phyloP scores from a whole-genome alignment of 2,329 filamentous ascomycete genomes.

The Aspergillus flavus region DNA sequence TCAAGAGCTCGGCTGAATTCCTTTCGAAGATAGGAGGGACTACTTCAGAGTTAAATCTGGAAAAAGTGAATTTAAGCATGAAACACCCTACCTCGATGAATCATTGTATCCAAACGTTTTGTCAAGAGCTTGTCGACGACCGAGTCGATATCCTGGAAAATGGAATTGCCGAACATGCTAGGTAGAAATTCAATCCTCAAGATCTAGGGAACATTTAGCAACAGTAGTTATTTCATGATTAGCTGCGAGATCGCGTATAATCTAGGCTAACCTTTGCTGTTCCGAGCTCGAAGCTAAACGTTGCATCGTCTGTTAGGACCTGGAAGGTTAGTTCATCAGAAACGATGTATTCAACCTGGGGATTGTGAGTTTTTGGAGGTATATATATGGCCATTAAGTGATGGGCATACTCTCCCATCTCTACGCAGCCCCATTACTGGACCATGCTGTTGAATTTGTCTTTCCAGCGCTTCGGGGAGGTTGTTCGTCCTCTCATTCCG shows the following conservation, averaged over 20 bases:
- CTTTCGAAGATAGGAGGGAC: not conserved
- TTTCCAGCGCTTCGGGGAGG: not conserved
- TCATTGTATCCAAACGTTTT: not conserved
- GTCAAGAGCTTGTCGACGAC: not conserved
- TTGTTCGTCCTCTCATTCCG: not conserved
- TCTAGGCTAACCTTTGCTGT: not conserved
- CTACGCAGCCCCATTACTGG: not conserved
- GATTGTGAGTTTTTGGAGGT: not conserved
- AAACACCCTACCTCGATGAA: not conserved
- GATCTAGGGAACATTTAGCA: not conserved
- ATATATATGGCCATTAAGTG: fast-evolving
- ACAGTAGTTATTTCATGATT: not conserved
- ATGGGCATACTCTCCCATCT: not conserved
- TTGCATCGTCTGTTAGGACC: not conserved
- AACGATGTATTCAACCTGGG: not conserved
- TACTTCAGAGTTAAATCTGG: not conserved
- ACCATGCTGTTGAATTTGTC: not conserved
- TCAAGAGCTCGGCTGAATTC: not conserved
- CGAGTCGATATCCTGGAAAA: not conserved
- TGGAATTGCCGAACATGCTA: not conserved
- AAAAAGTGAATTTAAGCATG: fast-evolving
- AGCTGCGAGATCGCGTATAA: fast-evolving
- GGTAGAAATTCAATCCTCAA: not conserved
- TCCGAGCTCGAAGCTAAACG: not conserved
- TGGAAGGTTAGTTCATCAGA: not conserved